Evolutionary conservation across 257 asterid genomes (phyloP), one percentile per base, ranked within the genome.

Genomic region (Datura wrightii): DNA sequence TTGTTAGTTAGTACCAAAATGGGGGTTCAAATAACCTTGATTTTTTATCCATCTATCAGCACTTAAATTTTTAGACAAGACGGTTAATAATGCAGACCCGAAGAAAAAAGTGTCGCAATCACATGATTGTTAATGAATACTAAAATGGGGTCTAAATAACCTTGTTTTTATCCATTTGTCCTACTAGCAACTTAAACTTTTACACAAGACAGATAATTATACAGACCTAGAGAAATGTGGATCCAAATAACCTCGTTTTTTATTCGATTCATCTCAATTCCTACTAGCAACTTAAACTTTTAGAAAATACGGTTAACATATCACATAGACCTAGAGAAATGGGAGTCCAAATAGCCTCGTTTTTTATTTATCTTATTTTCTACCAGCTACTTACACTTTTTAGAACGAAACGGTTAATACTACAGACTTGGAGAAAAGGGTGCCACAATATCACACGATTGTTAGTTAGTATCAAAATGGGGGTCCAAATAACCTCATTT

Each of bases 71-170:
- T 19, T 19, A 15, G 4, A 56, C 31, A 24, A 8, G 44, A 48
- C 11, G 8, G 0, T 24, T 36, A 2, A n/a, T 10, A 42, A 14
- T 44, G 42, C 5, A 9, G 0, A 36, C 95, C 94, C 90, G 16
- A 94, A 92, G 85, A 94, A 94, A 7, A 92, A 93, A 0, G 94
- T 94, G 84, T 95, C 94, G 65, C 97, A 94, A 2, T 93, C 97
- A 86, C 97, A 94, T 66, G 74, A 66, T 66, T 66, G 74, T 14
- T 36, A 14, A 15, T 66, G 6, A 13, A 46, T 3, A 66, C 48
- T 19, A 66, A 13, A 66, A 66, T 36, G 11, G 19, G 10, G 10
- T 36, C 19, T 46, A 36, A 66, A 66, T 0, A 36, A 36, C 11
- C 74, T 14, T 42, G 36, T 66, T 36, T 65, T 36, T 36, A 36